Base-by-base conservation (phyloP, 305 asterid species). In the Petunia hybrid region DNA sequence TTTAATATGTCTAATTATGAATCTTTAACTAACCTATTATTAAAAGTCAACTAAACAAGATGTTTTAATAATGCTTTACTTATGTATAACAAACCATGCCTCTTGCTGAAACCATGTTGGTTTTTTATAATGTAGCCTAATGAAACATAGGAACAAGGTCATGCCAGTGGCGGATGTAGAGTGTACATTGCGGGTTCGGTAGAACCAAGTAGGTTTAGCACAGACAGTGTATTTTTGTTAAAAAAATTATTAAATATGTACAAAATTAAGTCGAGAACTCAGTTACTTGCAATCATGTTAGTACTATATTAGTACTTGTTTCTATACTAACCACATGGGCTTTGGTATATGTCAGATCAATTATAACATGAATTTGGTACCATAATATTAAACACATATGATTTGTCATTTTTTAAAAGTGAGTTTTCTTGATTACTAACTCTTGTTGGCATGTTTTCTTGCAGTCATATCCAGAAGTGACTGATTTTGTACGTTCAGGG, bases 381-480 rank as follows among this genome's bases (percentile, higher is more conserved):
- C 62, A 43, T 36, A 35, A 71, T 71, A 48, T 36, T 8, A 3
- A 31, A 46, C 42, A 9, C 67, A 60, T 60, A 35, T 61, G 67
- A 61, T 46, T 48, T 31, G 6, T n/a, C 42, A 55, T 55, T 46
- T 16, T 71, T 46, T 71, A 3, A 73, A 73, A 46, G 35, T 74
- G 62, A 31, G 7, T 1, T 75, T 56, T 51, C 14, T 36, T 55
- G 48, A 55, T 55, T 13, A 75, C 4, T 76, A 36, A 53, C 8
- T 46, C 16, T 76, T 42, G 7, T 60, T 75, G 22, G 40, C n/a
- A n/a, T 22, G 31, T n/a, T 66, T 45, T 41, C 31, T 61, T 87
- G 87, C 86, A 94, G 99, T 82, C 90, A 2, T 95, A 93, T 82
- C 89, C 89, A 1, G 95, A 90, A 80, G 82, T 90, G 81, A 69